phyloP scores from a whole-genome alignment of 768 basidiomycete species.

The Xanthoconium purpureum region DNA sequence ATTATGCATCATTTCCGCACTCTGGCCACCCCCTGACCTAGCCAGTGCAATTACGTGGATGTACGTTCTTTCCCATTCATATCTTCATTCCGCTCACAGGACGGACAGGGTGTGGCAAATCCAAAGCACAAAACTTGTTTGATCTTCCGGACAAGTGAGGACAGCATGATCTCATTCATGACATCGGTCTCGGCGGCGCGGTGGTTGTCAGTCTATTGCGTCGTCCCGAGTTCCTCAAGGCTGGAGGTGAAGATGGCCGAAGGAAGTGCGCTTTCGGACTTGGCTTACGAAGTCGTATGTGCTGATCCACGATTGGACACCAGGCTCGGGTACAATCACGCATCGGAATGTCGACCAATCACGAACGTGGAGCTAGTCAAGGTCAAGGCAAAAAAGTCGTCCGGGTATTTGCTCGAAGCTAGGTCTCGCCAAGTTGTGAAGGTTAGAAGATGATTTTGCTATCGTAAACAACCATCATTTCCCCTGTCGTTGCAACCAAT shows the following conservation, averaged over 20 bases:
- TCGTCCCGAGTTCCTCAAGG: conserved; percentile 69
- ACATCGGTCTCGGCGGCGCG: conserved; percentile 78
- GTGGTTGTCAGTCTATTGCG: conserved; percentile 70
- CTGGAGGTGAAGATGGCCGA: conserved; percentile 60
- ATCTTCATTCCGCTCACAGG: not conserved
- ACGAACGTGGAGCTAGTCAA: conserved; percentile 74
- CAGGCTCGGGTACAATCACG: conserved; percentile 80
- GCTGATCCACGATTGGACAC: not conserved
- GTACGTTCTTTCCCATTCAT: conserved; percentile 30
- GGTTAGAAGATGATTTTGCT: too few species aligned
- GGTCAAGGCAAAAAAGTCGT: conserved; percentile 64
- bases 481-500: too few species aligned
- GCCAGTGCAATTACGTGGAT: conserved; percentile 68
- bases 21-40: not conserved
- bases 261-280: conserved; percentile 40
- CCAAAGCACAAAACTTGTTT: conserved; percentile 71
- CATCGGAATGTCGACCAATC: conserved; percentile 62
- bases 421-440: not conserved
- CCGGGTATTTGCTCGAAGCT: conserved; percentile 35
- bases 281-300: not conserved
- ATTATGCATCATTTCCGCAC: not conserved
- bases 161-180: conserved; percentile 72
- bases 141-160: conserved; percentile 58
- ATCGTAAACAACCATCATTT: too few species aligned
- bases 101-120: conserved; percentile 67